Evolutionary conservation across 2,329 filamentous ascomycete species (phyloP).

Genomic region (Colletotrichum sp.): DNA sequence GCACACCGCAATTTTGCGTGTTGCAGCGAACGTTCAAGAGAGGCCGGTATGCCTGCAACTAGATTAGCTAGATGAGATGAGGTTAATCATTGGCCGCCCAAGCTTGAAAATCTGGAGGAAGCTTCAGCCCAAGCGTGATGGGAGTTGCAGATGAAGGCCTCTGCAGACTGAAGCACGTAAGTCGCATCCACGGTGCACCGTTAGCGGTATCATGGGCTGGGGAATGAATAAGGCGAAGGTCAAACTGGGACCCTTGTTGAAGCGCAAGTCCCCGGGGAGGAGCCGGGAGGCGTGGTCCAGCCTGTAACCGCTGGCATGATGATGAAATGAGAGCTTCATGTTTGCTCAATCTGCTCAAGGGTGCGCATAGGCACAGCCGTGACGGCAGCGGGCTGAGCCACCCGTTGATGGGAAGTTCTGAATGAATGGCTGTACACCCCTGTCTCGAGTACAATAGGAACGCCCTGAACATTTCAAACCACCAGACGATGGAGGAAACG

Average conservation of each 20-base stretch:
- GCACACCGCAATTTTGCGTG: conserved; percentile 6
- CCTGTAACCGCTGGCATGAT: conserved; percentile 2
- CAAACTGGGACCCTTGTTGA: neutral
- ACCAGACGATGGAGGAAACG: neutral
- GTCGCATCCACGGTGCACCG: neutral
- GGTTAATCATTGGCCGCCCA: neutral
- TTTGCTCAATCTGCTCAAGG: neutral
- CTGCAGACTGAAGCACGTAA: neutral
- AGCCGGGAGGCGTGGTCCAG: neutral
- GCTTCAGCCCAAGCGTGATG: neutral
- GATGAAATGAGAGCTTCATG: conserved; percentile 7
- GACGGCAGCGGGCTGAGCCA: conserved; percentile 2
- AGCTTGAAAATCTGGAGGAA: neutral
- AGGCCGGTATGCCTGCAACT: neutral
- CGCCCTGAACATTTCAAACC: neutral
- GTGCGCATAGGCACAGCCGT: neutral
- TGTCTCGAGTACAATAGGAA: neutral
- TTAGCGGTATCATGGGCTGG: neutral
- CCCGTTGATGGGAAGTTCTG: neutral
- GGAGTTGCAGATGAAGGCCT: neutral
- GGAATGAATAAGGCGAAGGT: neutral
- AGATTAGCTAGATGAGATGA: neutral
- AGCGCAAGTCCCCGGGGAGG: neutral
- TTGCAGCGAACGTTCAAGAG: neutral
- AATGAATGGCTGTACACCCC: neutral